Conservation (phyloP, 768 basidiomycete species). For the Grammothele lineata region DNA sequence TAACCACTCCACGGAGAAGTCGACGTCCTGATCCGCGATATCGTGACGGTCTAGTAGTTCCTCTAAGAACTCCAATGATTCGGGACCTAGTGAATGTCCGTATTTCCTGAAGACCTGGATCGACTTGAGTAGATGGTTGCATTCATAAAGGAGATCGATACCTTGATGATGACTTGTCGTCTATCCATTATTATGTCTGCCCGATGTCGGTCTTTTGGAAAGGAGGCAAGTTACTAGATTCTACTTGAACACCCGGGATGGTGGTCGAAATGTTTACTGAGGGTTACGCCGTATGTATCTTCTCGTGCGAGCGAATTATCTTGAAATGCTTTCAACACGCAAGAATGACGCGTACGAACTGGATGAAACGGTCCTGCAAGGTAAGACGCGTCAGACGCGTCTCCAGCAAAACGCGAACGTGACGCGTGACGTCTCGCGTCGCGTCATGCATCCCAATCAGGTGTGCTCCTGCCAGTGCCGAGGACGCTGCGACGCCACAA, state of each 20-base stretch:
- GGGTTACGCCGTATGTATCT: too few species aligned
- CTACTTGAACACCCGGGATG: too few species aligned
- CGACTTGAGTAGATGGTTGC: neutral
- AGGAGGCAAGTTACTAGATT: too few species aligned
- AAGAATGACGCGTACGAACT: too few species aligned
- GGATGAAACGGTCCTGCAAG: too few species aligned
- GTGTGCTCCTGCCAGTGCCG: neutral
- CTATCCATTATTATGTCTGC: conserved; percentile 30
- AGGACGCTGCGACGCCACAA: neutral
- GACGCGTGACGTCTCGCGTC: conserved; percentile 19
- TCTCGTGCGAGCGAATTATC: too few species aligned
- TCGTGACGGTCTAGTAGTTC: conserved; percentile 67
- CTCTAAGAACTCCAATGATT: conserved; percentile 68
- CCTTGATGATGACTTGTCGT: conserved; percentile 43
- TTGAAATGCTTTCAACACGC: too few species aligned
- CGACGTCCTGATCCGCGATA: conserved; percentile 64
- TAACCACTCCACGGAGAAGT: conserved; percentile 72
- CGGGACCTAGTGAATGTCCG: conserved; percentile 81
- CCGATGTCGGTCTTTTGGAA: too few species aligned
- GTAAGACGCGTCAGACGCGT: conserved; percentile 2
- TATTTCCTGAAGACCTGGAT: conserved; percentile 80
- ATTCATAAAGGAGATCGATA: too few species aligned
- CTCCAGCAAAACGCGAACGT: conserved; percentile 12
- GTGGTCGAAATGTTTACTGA: too few species aligned
- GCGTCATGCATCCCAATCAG: conserved; percentile 13